phyloP scores from a whole-genome alignment of 257 asterid species.

The Jacaranda copaia region DNA sequence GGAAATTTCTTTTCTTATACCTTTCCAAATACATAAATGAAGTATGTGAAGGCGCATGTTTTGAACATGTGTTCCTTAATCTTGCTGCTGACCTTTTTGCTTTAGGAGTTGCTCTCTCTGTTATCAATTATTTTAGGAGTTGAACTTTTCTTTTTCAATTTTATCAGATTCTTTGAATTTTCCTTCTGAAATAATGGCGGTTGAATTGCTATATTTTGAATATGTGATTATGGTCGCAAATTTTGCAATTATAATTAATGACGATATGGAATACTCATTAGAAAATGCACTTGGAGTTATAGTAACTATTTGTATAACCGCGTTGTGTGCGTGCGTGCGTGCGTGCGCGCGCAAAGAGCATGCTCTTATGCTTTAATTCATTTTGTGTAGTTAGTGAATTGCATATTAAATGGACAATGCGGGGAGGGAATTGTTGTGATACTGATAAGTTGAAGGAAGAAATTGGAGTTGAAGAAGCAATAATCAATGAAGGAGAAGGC shows the following conservation, averaged over 20 bases:
- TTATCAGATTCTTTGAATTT: too few species aligned
- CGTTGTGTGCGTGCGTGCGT: not conserved
- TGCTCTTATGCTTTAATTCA: not conserved
- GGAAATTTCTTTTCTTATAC: too few species aligned
- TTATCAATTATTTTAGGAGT: too few species aligned
- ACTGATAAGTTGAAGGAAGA: conserved; percentile 95
- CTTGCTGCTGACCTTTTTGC: too few species aligned
- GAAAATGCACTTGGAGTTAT: conserved; percentile 5
- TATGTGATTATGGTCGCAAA: not conserved
- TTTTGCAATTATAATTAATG: not conserved
- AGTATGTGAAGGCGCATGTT: too few species aligned
- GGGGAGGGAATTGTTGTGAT: conserved; percentile 95
- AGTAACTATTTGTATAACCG: not conserved
- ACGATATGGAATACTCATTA: not conserved
- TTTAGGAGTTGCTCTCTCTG: too few species aligned
- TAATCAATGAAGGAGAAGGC: conserved; percentile 95
- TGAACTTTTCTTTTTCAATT: too few species aligned
- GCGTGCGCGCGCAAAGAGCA: not conserved
- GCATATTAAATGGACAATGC: conserved; percentile 73
- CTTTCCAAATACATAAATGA: too few species aligned
- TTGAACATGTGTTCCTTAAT: too few species aligned
- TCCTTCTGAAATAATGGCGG: too few species aligned
- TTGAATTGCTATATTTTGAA: not conserved
- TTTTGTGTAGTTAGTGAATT: conserved; percentile 71
- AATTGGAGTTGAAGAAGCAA: conserved; percentile 95